phyloP scores from a whole-genome alignment of 768 basidiomycete species.

The Russula olivacea region DNA sequence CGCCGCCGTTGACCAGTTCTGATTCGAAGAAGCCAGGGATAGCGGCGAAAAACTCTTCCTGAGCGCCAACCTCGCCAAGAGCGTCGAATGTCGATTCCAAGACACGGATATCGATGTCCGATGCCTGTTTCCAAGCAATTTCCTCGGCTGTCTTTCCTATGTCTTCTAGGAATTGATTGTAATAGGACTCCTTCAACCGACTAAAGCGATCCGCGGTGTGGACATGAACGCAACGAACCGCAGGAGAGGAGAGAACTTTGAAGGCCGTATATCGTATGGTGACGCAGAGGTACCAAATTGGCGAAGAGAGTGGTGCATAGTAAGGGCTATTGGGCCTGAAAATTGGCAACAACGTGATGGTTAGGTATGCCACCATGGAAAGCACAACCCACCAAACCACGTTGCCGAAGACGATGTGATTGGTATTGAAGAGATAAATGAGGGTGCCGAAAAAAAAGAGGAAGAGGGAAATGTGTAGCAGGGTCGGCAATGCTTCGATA shows the following conservation, averaged over 20 bases:
- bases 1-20: neutral
- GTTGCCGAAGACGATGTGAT: neutral
- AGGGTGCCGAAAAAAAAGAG: constrained; percentile 19
- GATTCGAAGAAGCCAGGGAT: constrained; percentile 7
- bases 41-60: neutral
- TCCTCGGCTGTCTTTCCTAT: neutral
- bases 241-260: neutral
- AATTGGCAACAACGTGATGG: neutral
- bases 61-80: neutral
- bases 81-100: neutral
- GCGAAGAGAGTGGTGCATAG: neutral
- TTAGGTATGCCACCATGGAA: neutral
- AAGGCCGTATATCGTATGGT: neutral
- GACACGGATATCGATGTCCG: neutral
- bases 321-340: constrained; percentile 1
- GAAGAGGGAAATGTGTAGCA: constrained; percentile 17
- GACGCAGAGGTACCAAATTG: neutral
- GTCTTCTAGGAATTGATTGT: neutral
- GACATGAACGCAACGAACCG: neutral
- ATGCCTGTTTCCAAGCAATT: neutral
- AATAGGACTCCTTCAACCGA: neutral
- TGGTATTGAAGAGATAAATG: constrained; percentile 1
- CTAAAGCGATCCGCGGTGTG: neutral
- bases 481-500: constrained; percentile 8
- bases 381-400: neutral